Evolutionary conservation across 805 yeast genomes (phyloP).

Genomic region (Barnettozyma vustinii): DNA sequence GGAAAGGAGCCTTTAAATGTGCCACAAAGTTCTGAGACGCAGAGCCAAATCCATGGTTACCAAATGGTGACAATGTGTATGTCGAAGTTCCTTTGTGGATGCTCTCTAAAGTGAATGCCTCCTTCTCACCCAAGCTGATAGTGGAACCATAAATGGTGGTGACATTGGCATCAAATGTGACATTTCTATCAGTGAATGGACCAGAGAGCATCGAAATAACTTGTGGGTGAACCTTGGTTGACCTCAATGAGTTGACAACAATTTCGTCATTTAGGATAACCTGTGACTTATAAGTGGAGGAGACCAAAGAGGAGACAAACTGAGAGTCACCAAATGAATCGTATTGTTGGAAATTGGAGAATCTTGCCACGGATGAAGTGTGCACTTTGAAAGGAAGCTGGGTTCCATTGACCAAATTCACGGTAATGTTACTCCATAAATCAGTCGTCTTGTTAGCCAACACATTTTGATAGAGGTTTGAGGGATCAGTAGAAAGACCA

Average conservation of each 20-base stretch:
- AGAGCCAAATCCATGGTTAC: slow-evolving; percentile 42
- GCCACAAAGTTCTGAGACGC: slow-evolving; percentile 27
- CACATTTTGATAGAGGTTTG: slow-evolving; percentile 22
- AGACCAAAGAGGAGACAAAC: slow-evolving; percentile 16
- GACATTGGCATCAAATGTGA: slow-evolving; percentile 17
- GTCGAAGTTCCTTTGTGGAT: slow-evolving; percentile 42
- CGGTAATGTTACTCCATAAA: slow-evolving; percentile 15
- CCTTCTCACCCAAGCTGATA: slow-evolving; percentile 14
- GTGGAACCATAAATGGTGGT: slow-evolving; percentile 19
- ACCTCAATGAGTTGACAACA: slow-evolving; percentile 9
- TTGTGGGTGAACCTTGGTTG: slow-evolving; percentile 18
- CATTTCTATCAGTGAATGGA: slow-evolving; percentile 10
- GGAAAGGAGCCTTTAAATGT: slow-evolving; percentile 19
- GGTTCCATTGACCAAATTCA: slow-evolving; percentile 19
- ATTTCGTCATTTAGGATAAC: slow-evolving; percentile 13
- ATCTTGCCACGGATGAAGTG: slow-evolving; percentile 22
- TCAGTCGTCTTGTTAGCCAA: slow-evolving; percentile 12
- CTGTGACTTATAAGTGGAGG: slow-evolving; percentile 11
- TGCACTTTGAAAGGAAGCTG: slow-evolving; percentile 20
- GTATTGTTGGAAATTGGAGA: slow-evolving; percentile 36
- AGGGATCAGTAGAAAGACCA: slow-evolving; percentile 12
- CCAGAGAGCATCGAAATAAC: slow-evolving; percentile 10
- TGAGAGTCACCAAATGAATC: slow-evolving; percentile 37
- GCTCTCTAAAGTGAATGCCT: slow-evolving; percentile 19
- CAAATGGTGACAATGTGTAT: slow-evolving; percentile 37